These are phyloP conservation scores for Crotalaria pallida DNA, from an alignment of 306 rosid species.

Conservation along the genomic window DNA sequence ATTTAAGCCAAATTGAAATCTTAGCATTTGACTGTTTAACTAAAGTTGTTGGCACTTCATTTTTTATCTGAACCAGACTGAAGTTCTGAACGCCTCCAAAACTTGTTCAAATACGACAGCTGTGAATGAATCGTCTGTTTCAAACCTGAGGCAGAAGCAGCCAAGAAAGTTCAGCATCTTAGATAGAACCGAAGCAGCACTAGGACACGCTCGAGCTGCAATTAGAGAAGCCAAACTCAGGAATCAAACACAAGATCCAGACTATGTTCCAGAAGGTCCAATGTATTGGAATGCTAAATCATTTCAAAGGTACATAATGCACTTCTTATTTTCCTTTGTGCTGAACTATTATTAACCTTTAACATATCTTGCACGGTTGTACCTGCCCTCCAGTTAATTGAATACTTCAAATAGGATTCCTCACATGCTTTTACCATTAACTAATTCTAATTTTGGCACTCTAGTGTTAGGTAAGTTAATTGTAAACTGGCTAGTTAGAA, in stretches of 20 bases:
- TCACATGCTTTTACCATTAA: too few relatives aligned
- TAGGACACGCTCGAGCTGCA: slow-evolving; percentile 57
- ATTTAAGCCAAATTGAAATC: too few relatives aligned
- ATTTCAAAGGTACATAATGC: slow-evolving; percentile 58
- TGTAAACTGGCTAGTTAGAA: too few relatives aligned
- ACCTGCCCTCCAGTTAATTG: background rate
- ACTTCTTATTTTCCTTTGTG: background rate
- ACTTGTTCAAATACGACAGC: background rate
- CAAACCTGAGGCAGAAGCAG: slow-evolving; percentile 7
- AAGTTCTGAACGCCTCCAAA: slow-evolving; percentile 18
- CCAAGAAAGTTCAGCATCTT: slow-evolving; percentile 31
- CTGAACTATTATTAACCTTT: background rate
- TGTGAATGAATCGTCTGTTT: slow-evolving; percentile 23
- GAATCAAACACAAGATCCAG: slow-evolving; percentile 50
- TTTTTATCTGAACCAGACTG: slow-evolving; percentile 28
- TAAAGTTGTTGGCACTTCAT: background rate
- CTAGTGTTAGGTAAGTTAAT: too few relatives aligned
- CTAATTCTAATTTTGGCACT: too few relatives aligned
- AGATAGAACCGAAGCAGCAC: slow-evolving; percentile 39
- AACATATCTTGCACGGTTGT: background rate
- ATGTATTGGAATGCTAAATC: slow-evolving; percentile 74
- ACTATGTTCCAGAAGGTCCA: slow-evolving; percentile 65
- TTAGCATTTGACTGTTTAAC: slow-evolving; percentile 5
- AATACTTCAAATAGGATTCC: background rate
- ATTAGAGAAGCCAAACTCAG: slow-evolving; percentile 52